Percentiles rank a stretch among this genome's conserved stretches.
Evolutionary conservation across 148 eudicot genomes (phyloP).

Genomic region (Polygonum aviculare): DNA sequence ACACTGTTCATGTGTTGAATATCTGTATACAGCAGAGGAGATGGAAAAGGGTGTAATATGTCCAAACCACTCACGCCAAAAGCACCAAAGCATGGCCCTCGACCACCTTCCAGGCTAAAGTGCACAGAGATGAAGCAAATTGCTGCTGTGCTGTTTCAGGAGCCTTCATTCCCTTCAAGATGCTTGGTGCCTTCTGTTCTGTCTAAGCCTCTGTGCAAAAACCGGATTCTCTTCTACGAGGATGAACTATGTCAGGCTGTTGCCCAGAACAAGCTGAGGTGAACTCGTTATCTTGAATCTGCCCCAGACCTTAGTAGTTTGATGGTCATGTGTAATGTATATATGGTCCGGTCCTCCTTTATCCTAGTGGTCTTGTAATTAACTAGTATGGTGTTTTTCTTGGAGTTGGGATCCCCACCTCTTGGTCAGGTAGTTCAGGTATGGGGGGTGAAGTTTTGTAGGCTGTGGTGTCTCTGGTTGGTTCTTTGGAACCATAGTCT

Average conservation of each 20-base stretch:
- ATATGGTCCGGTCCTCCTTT: not conserved
- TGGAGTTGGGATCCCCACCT: not conserved
- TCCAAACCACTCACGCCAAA: slow-evolving; percentile 76
- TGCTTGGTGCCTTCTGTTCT: slow-evolving; percentile 71
- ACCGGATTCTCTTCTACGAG: slow-evolving; percentile 73
- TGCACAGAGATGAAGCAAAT: slow-evolving; percentile 73
- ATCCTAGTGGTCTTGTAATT: slow-evolving; percentile 9
- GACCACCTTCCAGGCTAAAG: slow-evolving; percentile 76
- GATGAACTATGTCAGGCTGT: slow-evolving; percentile 97
- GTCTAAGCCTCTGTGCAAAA: slow-evolving; percentile 68
- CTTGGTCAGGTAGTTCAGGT: slow-evolving; percentile 12
- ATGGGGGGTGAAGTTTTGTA: slow-evolving; percentile 21
- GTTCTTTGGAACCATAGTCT: not conserved
- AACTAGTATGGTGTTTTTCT: not conserved
- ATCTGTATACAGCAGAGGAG: slow-evolving; percentile 47
- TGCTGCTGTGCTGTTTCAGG: slow-evolving; percentile 90
- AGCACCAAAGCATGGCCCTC: slow-evolving; percentile 94
- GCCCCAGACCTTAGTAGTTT: not conserved
- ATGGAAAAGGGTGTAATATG: slow-evolving; percentile 36
- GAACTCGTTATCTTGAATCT: slow-evolving; percentile 12
- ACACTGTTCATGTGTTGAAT: not conserved
- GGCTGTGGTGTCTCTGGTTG: slow-evolving; percentile 21
- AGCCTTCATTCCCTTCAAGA: slow-evolving; percentile 60
- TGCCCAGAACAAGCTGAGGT: slow-evolving; percentile 88
- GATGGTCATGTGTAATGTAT: slow-evolving; percentile 4